Conservation (phyloP, 345 rosid species). For the Viola odorata region DNA sequence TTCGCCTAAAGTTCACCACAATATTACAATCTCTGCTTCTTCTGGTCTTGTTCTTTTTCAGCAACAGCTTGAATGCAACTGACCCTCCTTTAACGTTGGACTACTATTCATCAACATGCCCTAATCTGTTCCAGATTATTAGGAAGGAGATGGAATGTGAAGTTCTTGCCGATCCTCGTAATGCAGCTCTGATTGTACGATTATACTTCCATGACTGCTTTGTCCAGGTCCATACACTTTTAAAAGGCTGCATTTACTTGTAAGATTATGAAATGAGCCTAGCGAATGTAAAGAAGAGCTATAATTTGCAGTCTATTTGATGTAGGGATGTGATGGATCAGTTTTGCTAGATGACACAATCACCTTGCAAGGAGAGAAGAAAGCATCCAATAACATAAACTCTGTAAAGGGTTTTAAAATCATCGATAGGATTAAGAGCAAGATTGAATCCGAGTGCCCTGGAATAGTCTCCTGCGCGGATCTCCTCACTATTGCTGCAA, state of each 20-base stretch:
- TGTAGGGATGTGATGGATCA: constrained; percentile 91
- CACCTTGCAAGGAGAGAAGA: constrained; percentile 64
- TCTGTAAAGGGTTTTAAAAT: constrained; percentile 57
- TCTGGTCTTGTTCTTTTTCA: constrained; percentile 18
- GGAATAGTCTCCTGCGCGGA: constrained; percentile 92
- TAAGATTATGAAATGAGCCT: too few relatives aligned
- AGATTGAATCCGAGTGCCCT: constrained; percentile 85
- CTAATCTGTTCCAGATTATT: constrained; percentile 52
- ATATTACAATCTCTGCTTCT: constrained; percentile 20
- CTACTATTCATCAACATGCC: constrained; percentile 68
- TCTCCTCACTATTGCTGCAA: constrained; percentile 76
- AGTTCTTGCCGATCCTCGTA: constrained; percentile 73
- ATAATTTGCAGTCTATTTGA: not conserved
- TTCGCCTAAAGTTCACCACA: constrained; percentile 5
- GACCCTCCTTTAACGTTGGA: constrained; percentile 53
- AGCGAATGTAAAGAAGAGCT: too few relatives aligned
- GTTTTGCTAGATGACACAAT: constrained; percentile 75
- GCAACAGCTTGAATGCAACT: constrained; percentile 23
- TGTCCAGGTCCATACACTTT: constrained; percentile 49
- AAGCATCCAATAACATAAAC: constrained; percentile 49
- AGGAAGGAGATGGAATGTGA: constrained; percentile 88
- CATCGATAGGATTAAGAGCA: constrained; percentile 77
- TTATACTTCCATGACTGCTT: constrained; percentile 92
- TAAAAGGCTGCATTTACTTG: too few relatives aligned
- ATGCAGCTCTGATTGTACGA: constrained; percentile 62